Base-by-base conservation (phyloP, 176 grass and related monocot genomes). In the Oropetium thomaeum region DNA sequence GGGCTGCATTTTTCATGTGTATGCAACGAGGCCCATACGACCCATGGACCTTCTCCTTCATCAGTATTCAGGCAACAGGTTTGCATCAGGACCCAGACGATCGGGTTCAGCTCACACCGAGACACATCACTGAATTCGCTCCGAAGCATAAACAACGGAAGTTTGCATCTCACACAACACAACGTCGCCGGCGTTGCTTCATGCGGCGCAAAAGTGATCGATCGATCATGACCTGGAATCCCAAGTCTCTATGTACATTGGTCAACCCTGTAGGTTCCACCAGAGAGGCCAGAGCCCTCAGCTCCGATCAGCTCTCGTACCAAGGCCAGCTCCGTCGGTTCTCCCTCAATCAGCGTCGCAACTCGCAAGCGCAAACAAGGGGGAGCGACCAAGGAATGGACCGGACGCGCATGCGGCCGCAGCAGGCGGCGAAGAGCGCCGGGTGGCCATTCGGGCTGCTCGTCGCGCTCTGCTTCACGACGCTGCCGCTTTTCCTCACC, bases 381-480 rank as follows among this genome's bases (percentile, higher is more conserved):
- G 20, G 4, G 20, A 8, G 0, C 52, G 4, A 12, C 17, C 28
- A 31, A 48, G 28, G 9, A 59, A 68, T 73, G 76, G 69, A 68
- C 3, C 17, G 12, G 33, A 82, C 16, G 38, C 67, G 15, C 19
- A 48, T 10, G 20, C 61, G 60, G 27, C 33, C n/a, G 49, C 23
- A 34, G 61, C 31, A 19, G 34, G 17, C 25, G 20, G 58, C n/a
- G 53, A 74, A 25, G 70, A 67, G 62, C 19, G 14, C 41, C 19
- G 52, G 28, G 13, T 86, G 76, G 76, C 19, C 63, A 8, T 32
- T 41, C 39, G 77, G 32, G 12, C 26, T 75, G 13, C 70, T 86
- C 62, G 20, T 91, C 70, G 31, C 59, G 8, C 61, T 85, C 27
- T 91, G 76, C 82, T 84, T 88, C 44, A 71, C 79, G 26, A n/a